Evolutionary conservation across 2,329 filamentous ascomycete genomes (phyloP), one percentile per base, ranked within the genome.

Genomic region (Sporothrix euskadiensis): DNA sequence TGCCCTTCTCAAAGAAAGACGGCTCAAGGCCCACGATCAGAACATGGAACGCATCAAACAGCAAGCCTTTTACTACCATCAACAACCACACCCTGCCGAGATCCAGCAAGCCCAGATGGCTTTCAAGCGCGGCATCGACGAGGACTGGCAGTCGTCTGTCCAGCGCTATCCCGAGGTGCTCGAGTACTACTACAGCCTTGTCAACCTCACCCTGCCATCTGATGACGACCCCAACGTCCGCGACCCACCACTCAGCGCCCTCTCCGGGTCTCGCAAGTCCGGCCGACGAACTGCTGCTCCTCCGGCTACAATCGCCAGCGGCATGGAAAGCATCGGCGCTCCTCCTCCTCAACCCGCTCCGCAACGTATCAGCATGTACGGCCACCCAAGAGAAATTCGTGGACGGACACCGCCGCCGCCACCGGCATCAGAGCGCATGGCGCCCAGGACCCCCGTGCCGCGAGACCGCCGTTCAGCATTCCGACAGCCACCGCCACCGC

Each of bases 131-230:
- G 91, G 91, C 75, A 91, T 94, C 78, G 91, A 94, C 78, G 90
- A 92, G 75, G 92, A 94, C 82, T 95, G 92, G 92, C 88, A 90
- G 78, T 85, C 88, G 41, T 91, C 90, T 66, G 92, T 94, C 54
- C 88, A 93, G 78, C 87, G 90, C 72, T 95, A 94, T 78, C 92
- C 92, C 4, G 91, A 94, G 79, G 90, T 94, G n/a, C 84, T 95
- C 72, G 90, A 94, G 81, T 94, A 94, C 81, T 94, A 92, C 79
- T 94, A 91, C 81, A 85, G 88, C 74, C 83, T 94, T 52, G 90
- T 94, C 49, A 88, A 90, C 72, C 80, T 94, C 74, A 87, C 84
- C 30, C 81, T 93, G 4, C 92, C 92, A 0, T 82, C 82, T 56
- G 90, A 93, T 73, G 84, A 89, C 71, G 89, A 90, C 56, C 81